Base-by-base conservation (phyloP, 1,284 basidiomycete species). In the Pseudozyma pruni region DNA sequence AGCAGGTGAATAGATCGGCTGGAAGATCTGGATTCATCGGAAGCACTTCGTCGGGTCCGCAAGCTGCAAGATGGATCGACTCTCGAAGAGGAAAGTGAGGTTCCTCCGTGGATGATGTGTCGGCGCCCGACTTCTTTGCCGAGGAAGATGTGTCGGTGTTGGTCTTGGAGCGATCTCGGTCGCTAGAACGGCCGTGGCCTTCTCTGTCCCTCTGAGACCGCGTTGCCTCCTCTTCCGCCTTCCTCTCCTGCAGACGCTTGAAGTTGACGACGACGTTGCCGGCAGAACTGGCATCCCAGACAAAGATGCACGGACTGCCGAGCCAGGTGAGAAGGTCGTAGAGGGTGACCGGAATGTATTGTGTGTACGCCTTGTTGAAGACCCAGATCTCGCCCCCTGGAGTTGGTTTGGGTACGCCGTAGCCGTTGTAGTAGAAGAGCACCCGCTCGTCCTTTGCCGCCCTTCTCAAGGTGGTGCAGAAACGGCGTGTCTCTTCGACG, bases 241-340 rank as follows among this genome's bases (percentile, higher is more conserved):
- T 88, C 45, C 90, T 87, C 76, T 92, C 89, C 2, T 93, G 93
- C 72, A 94, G 91, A 62, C 87, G 88, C 80, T 91, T 91, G 83
- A 96, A 97, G 83, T 96, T 98, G 67, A 88, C 88, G 41, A 98
- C 86, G 44, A 98, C 89, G 82, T 97, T 90, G 0, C 95, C 95
- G 0, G 96, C 94, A 8, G 93, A 91, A 13, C 94, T 96, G 80
- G 95, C 97, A 81, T 98, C 95, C 95, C 95, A 98, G 51, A 98
- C 93, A 80, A 95, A 98, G 53, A 98, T 93, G 51, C 92, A 94
- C 1, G 96, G 95, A 3, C 93, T 93, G 5, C 83, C 83, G 6
- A 84, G 77, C 93, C 93, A 96, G 38, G 87, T 88, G 82, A 96
- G 94, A 11, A 98, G 86, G 76, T 98, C 94, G 82, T 91, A 91